Evolutionary conservation across 768 basidiomycete species (phyloP).

Genomic region (Auriscalpium microsporum): DNA sequence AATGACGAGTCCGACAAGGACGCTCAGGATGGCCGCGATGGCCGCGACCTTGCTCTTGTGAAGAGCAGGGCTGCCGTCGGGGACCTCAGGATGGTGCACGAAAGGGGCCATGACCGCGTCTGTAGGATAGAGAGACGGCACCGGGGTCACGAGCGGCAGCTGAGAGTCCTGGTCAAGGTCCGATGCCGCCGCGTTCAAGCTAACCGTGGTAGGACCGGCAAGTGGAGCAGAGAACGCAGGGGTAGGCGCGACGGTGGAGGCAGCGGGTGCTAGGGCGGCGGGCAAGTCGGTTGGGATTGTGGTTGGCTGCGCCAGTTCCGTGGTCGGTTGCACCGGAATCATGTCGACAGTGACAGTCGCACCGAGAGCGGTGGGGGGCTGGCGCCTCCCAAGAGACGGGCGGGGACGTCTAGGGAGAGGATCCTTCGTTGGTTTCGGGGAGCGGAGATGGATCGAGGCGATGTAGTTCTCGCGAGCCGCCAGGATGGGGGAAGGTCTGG

Average conservation of each 20-base stretch:
- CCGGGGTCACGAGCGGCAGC: no score
- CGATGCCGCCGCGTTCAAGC: not conserved
- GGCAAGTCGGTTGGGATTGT: not conserved
- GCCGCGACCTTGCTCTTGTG: conserved; percentile 6
- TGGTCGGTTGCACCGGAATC: not conserved
- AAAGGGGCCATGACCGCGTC: not conserved
- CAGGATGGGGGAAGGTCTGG: not conserved
- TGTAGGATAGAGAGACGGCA: not conserved
- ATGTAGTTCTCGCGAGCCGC: not conserved
- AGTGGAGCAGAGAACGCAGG: not conserved
- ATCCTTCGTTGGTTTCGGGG: not conserved
- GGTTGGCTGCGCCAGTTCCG: not conserved
- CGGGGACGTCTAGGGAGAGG: not conserved
- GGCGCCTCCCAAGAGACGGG: not conserved
- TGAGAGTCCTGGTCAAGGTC: not conserved
- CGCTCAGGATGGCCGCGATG: conserved; percentile 9
- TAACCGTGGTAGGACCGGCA: not conserved
- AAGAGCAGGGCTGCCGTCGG: not conserved
- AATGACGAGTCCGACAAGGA: conserved; percentile 10
- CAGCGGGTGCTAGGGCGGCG: not conserved
- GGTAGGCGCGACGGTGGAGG: not conserved
- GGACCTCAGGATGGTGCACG: not conserved
- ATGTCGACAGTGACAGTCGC: not conserved
- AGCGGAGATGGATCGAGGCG: not conserved
- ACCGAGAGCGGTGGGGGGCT: not conserved